phyloP scores from a whole-genome alignment of 2,329 filamentous ascomycete genomes.

The Aaosphaeria pasadenensis region DNA sequence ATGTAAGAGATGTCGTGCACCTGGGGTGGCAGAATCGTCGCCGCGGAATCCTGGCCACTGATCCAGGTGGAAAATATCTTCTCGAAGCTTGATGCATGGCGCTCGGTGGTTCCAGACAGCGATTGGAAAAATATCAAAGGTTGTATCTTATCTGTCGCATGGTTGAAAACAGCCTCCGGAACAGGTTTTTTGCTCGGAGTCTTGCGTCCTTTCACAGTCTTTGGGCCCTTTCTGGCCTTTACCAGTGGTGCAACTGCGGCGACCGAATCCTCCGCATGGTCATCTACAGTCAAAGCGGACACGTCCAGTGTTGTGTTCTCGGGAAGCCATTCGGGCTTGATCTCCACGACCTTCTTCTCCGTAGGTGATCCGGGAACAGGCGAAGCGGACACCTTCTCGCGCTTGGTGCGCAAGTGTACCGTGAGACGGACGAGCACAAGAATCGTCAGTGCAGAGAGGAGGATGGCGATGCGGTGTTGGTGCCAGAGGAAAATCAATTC shows the following conservation, averaged over 20 bases:
- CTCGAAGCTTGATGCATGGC: slow-evolving; percentile 64
- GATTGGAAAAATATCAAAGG: slow-evolving; percentile 86
- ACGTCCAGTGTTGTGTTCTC: slow-evolving; percentile 26
- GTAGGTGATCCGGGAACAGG: slow-evolving; percentile 29
- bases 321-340: slow-evolving; percentile 34
- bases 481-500: slow-evolving; percentile 38
- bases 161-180: slow-evolving; percentile 19
- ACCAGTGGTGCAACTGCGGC: slow-evolving; percentile 12
- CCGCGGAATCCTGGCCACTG: slow-evolving; percentile 30
- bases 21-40: slow-evolving; percentile 55
- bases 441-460: slow-evolving; percentile 29
- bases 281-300: slow-evolving; percentile 20
- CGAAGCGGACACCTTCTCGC: slow-evolving; percentile 27
- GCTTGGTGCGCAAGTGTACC: slow-evolving; percentile 21
- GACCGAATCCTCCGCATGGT: slow-evolving; percentile 26
- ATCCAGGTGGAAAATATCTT: slow-evolving; percentile 51
- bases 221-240: slow-evolving; percentile 32
- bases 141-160: slow-evolving; percentile 55
- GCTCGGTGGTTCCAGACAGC: slow-evolving; percentile 78
- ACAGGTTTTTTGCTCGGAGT: slow-evolving; percentile 14
- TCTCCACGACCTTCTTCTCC: slow-evolving; percentile 27
- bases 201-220: slow-evolving; percentile 38
- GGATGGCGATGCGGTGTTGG: slow-evolving; percentile 29
- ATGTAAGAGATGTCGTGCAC: slow-evolving; percentile 78
- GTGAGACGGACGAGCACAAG: slow-evolving; percentile 27